A percentile compares a stretch with the other conserved stretches of the same genome.
Evolutionary conservation across 2,329 filamentous ascomycete genomes (phyloP).

Genomic region (Chalaropsis ovoidea): DNA sequence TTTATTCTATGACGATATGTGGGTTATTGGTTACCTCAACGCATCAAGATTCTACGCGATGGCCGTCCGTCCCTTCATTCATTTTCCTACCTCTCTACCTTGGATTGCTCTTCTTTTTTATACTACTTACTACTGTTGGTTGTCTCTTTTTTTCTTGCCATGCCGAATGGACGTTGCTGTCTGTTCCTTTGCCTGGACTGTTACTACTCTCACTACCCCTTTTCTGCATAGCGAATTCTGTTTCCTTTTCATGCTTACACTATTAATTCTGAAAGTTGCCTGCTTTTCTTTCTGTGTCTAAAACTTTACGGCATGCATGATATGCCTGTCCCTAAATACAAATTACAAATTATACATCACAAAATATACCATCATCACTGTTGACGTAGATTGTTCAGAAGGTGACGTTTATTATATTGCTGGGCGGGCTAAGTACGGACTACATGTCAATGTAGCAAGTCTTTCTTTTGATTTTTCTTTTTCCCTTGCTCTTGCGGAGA

Average conservation of each 20-base stretch:
- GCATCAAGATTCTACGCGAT: background rate
- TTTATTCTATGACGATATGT: constrained; percentile 19
- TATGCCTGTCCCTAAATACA: too few relatives aligned
- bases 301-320: background rate
- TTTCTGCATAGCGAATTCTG: constrained; percentile 9
- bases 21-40: constrained; percentile 17
- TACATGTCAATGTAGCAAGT: too few relatives aligned
- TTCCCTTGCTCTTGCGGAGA: too few relatives aligned
- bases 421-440: too few relatives aligned
- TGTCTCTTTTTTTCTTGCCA: background rate
- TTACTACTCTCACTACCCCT: background rate
- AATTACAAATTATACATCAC: too few relatives aligned
- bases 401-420: too few relatives aligned
- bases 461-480: too few relatives aligned
- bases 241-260: background rate
- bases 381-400: too few relatives aligned
- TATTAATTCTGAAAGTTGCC: background rate
- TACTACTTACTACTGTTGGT: background rate
- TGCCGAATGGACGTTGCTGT: background rate
- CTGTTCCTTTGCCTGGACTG: background rate
- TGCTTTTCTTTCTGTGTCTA: background rate
- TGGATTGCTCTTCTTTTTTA: constrained; percentile 9
- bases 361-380: too few relatives aligned
- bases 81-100: background rate
- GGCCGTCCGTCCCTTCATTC: background rate